Evolutionary conservation across 768 basidiomycete genomes (phyloP).

Genomic region (Agrocybe chaxingu): DNA sequence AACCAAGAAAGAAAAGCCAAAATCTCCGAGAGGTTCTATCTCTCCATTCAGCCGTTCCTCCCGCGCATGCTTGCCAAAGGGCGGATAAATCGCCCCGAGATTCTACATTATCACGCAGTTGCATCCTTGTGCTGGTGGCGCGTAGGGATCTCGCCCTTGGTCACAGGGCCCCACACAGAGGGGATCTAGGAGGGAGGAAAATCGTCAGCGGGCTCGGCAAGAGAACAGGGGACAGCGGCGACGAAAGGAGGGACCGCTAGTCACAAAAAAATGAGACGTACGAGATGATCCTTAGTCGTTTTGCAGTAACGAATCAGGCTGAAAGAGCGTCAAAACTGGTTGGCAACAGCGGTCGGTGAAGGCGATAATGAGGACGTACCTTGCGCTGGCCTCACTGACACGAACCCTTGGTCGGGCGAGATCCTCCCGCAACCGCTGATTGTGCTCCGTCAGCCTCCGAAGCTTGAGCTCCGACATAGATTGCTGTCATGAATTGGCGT

Average conservation of each 20-base stretch:
- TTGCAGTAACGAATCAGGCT: slow-evolving; percentile 95
- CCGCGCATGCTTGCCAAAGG: not conserved
- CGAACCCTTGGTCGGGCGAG: slow-evolving; percentile 83
- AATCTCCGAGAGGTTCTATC: slow-evolving; percentile 4
- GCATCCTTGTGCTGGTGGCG: slow-evolving; percentile 74
- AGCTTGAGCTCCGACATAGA: slow-evolving; percentile 98
- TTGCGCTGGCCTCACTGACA: slow-evolving; percentile 88
- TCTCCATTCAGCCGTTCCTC: slow-evolving; percentile 5
- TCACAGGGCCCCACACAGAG: slow-evolving; percentile 91
- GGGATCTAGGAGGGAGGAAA: slow-evolving; percentile 57
- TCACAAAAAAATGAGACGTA: slow-evolving; percentile 35
- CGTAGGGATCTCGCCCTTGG: slow-evolving; percentile 89
- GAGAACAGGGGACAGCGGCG: slow-evolving; percentile 12
- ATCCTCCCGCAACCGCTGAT: slow-evolving; percentile 87
- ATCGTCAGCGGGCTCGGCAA: not conserved
- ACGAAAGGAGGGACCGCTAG: not conserved
- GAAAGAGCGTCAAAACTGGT: slow-evolving; percentile 3
- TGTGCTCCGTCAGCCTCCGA: slow-evolving; percentile 89
- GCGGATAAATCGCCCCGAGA: not conserved
- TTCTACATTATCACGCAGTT: slow-evolving; percentile 69
- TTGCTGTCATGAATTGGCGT: slow-evolving; percentile 44
- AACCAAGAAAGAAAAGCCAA: slow-evolving; percentile 8
- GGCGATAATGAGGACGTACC: slow-evolving; percentile 44
- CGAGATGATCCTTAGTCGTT: slow-evolving; percentile 86
- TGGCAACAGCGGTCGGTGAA: not conserved